Base-by-base conservation (phyloP, 805 yeast species). In the Torulaspora microellipsoides region DNA sequence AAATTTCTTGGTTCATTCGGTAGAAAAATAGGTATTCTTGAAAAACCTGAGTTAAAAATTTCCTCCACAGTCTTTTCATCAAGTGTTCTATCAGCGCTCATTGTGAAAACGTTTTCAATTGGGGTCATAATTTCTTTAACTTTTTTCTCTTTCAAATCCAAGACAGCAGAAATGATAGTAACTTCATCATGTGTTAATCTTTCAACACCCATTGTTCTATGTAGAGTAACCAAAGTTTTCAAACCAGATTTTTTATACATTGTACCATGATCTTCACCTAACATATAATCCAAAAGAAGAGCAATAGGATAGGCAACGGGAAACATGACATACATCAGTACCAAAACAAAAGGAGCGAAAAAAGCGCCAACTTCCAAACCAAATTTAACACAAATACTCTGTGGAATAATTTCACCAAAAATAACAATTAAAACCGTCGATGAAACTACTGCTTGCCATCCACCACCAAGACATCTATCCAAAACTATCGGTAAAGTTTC, bases 261-360 rank as follows among this genome's bases (percentile, higher is more conserved):
- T 1, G 96, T 89, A 28, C 99, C 98, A 65, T 91, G 98, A 66
- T 88, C 96, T 68, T 91, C 95, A 42, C 99, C 99, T 29, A 91
- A 72, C 30, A 83, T 75, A 56, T 76, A 73, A 66, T 91, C 99
- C 52, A 91, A 73, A 30, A 91, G 70, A 47, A 78, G 58, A 1
- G 97, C 91, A 47, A 83, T 81, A 2, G 99, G 99, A 58, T 87
- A 87, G 1, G 97, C 95, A 34, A 91, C 72, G 0, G 98, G 98
- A 63, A 84, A 89, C 85, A 91, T 78, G 34, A 81, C 30, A 64
- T 90, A 90, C 96, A 91, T 91, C 60, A 91, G 72, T 1, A 71
- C 66, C 34, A 83, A 69, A 14, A 91, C 97, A 66, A 88, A 90
- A 0, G 96, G 97, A 3, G 96, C 75, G 64, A 90, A 86, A 52